Evolutionary conservation across 2,329 filamentous ascomycete genomes (phyloP), one percentile per base, ranked within the genome.

Genomic region (Curvularia sp.): DNA sequence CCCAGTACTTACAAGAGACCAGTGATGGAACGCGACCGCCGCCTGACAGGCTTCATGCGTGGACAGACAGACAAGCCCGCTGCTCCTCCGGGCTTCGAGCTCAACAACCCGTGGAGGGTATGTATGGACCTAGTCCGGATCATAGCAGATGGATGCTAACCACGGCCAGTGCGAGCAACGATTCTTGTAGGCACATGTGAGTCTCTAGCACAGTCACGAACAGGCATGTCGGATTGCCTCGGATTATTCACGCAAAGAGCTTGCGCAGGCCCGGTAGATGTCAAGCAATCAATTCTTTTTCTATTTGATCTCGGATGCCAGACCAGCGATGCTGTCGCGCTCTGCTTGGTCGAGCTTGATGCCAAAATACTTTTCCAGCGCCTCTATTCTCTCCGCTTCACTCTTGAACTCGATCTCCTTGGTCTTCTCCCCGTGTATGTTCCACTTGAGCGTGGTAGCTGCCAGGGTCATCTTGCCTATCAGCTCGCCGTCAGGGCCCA

Each of bases 71-170:
- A 86, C 76, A 84, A 82, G 62, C 79, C 82, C 47, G 76, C 79
- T 58, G 87, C 87, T 30, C 86, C 86, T 28, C 76, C 80, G 56
- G 86, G 86, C 60, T 89, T 89, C 78, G 86, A 88, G 77, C 74
- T 88, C 70, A 89, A 84, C 83, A 88, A 88, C 77, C 84, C 85
- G 63, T 89, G 87, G 87, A 86, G 84, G 83, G 86, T 88, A 82
- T 58, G 83, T 73, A 58, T 33, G 2, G 24, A 38, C 13, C 30
- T 39, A 20, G 42, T 9, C 28, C 13, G 9, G 33, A 35, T 48
- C 20, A 13, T 20, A 12, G 12, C 41, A 22, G n/a, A 26, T 41
- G 13, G n/a, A n/a, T 57, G 60, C 73, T 78, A 60, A 78, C 66
- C 43, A 24, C 9, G 18, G 31, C 44, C 63, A 79, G 77, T 69